Percentiles rank a stretch among this genome's conserved stretches.
phyloP scores from a whole-genome alignment of 345 rosid genomes.

The Aquilaria malaccensis region DNA sequence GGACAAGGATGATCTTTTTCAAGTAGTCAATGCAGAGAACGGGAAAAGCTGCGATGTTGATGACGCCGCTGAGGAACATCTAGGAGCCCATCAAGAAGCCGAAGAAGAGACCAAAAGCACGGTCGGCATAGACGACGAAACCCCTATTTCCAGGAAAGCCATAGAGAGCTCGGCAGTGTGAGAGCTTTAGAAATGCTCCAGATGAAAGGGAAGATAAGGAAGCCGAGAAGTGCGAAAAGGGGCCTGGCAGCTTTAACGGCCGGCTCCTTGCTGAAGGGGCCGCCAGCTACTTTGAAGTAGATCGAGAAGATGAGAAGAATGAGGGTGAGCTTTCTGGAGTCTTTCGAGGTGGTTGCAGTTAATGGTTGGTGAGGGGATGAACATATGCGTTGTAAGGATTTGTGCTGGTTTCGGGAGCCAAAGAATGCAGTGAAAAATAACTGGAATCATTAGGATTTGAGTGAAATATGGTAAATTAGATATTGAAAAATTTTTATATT shows the following conservation, averaged over 20 bases:
- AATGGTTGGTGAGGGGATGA: slow-evolving; percentile 1
- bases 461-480: too few relatives aligned
- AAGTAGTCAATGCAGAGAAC: slow-evolving; percentile 59
- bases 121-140: slow-evolving; percentile 75
- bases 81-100: slow-evolving; percentile 82
- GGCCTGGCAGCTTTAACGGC: slow-evolving; percentile 81
- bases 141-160: slow-evolving; percentile 83
- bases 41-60: slow-evolving; percentile 76
- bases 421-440: too few relatives aligned
- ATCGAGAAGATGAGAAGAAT: slow-evolving; percentile 77
- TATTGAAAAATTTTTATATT: too few relatives aligned
- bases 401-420: too few relatives aligned
- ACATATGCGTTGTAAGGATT: too few relatives aligned
- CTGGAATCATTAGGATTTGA: too few relatives aligned
- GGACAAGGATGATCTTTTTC: slow-evolving; percentile 36
- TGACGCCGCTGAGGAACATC: slow-evolving; percentile 76
- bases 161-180: slow-evolving; percentile 84
- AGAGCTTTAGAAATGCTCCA: slow-evolving; percentile 92
- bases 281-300: slow-evolving; percentile 92
- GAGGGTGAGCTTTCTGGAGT: slow-evolving; percentile 47
- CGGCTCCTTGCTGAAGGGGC: slow-evolving; percentile 76
- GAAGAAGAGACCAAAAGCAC: slow-evolving; percentile 62
- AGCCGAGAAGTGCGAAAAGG: slow-evolving; percentile 57
- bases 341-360: slow-evolving; percentile 10
- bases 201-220: slow-evolving; percentile 70